Evolutionary conservation across 164 flowering plant genomes (phyloP), one percentile per base, ranked within the genome.

Genomic region (Tetrastigma voinierianum): DNA sequence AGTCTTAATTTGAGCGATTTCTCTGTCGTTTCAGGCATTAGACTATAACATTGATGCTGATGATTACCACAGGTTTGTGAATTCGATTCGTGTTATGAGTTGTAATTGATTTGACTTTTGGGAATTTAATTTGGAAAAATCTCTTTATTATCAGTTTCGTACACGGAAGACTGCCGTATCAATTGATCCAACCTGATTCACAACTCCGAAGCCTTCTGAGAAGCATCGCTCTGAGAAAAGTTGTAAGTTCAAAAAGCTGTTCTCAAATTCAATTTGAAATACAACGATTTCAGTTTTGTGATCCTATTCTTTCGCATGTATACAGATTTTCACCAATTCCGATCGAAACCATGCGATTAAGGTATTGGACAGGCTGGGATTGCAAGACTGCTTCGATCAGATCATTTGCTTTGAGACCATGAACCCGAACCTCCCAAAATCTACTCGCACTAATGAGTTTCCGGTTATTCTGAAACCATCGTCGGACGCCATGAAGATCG

Each of bases 121-220:
- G 3, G 40, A 32, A 32, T 32, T 32, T 32, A 32, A 32, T 32
- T 32, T 32, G 6, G 6, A 4, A 32, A 32, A 0, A 52, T 55
- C 5, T 49, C 47, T 40, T 40, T 17, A 1, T 40, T 32, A 19
- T 17, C 81, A 90, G 97, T 78, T 82, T 80, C 87, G 97, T 93
- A 69, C 98, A 93, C 87, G 98, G 98, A 65, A 84, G 87, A 70
- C 75, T 93, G 72, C 98, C 98, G 9, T 93, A 93, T 65, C 84
- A 91, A 3, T 51, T 60, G 67, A 83, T 93, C 82, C 84, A 81
- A 67, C 90, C 87, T 11, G 83, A 91, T 70, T 23, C 76, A 51
- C 87, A 82, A 12, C 70, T 93, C 21, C 79, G 91, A 6, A 83
- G 67, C 74, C 72, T 93, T 56, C 53, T 93, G 48, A 76, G 69